phyloP scores from a whole-genome alignment of 1,284 basidiomycete species.

The Moesziomyces parantarcticus region DNA sequence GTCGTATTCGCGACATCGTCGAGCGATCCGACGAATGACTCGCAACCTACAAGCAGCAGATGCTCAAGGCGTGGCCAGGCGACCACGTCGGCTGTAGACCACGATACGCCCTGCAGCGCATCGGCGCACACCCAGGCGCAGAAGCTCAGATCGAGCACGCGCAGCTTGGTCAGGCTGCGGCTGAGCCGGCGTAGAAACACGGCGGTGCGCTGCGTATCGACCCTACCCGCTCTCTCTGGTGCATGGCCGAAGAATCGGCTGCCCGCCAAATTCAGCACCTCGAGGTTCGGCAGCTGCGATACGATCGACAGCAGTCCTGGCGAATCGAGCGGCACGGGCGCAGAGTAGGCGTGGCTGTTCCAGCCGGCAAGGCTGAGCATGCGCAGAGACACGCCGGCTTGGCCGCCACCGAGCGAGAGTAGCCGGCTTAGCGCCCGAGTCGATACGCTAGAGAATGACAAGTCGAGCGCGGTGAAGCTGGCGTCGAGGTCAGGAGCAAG shows the following conservation, averaged over 20 bases:
- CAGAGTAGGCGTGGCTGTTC: background rate
- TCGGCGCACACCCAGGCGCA: slow-evolving; percentile 41
- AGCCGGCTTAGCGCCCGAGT: slow-evolving; percentile 10
- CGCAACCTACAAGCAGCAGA: slow-evolving; percentile 21
- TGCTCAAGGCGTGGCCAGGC: slow-evolving; percentile 26
- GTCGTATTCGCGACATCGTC: background rate
- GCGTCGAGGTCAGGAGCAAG: background rate
- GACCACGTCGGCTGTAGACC: slow-evolving; percentile 3
- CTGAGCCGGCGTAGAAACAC: slow-evolving; percentile 37
- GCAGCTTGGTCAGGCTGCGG: slow-evolving; percentile 21
- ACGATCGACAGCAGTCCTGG: slow-evolving; percentile 12
- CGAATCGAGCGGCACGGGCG: slow-evolving; percentile 8
- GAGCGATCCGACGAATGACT: slow-evolving; percentile 10
- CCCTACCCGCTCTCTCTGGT: background rate
- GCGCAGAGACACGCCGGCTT: slow-evolving; percentile 14
- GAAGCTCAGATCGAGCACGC: slow-evolving; percentile 32
- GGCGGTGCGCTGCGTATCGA: slow-evolving; percentile 8
- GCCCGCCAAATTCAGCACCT: slow-evolving; percentile 30
- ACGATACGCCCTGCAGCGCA: slow-evolving; percentile 22
- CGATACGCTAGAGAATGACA: slow-evolving; percentile 33
- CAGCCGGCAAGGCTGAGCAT: slow-evolving; percentile 40
- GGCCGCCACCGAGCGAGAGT: background rate
- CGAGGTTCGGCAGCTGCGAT: slow-evolving; percentile 28
- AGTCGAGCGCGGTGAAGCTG: slow-evolving; percentile 19
- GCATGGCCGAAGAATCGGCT: slow-evolving; percentile 6